Conservation (phyloP, 495 filamentous ascomycete genomes). For the Immersiella caudata region DNA sequence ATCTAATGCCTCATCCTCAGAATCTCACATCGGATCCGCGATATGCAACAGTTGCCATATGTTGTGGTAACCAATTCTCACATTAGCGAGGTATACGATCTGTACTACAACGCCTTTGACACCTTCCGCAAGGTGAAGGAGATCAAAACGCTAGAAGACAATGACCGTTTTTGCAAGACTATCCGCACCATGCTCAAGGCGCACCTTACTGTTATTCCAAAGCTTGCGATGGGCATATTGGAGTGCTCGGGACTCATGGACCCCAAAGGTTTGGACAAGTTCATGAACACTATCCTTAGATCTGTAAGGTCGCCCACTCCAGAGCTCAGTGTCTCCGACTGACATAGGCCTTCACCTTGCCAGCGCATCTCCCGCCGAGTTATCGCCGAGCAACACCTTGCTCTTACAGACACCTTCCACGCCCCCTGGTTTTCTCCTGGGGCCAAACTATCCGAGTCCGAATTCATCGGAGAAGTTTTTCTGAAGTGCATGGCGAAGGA, state of each 20-base stretch:
- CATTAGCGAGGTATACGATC: conserved; percentile 90
- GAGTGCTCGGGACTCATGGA: conserved; percentile 81
- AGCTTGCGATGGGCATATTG: conserved; percentile 89
- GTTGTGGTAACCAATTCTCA: conserved; percentile 95
- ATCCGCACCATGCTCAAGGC: conserved; percentile 79
- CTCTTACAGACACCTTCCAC: conserved; percentile 95
- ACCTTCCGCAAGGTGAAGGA: conserved; percentile 79
- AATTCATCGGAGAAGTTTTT: conserved; percentile 95
- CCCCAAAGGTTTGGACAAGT: conserved; percentile 77
- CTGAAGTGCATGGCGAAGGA: conserved; percentile 91
- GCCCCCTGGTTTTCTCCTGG: conserved; percentile 89
- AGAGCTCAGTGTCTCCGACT: conserved; percentile 5
- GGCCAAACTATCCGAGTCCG: conserved; percentile 70
- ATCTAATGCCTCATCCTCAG: conserved; percentile 42
- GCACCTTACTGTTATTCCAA: conserved; percentile 90
- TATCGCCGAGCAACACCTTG: conserved; percentile 96
- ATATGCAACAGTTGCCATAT: conserved; percentile 96
- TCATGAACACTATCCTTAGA: conserved; percentile 92
- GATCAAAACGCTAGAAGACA: conserved; percentile 84
- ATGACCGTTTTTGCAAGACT: conserved; percentile 83
- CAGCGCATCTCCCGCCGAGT: conserved; percentile 92
- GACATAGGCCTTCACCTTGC: background rate
- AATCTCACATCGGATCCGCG: conserved; percentile 88
- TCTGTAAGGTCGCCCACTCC: conserved; percentile 64
- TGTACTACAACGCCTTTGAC: conserved; percentile 96